Base-by-base conservation (phyloP, 2,329 filamentous ascomycete genomes). In the Cadophora luteo-olivacea region DNA sequence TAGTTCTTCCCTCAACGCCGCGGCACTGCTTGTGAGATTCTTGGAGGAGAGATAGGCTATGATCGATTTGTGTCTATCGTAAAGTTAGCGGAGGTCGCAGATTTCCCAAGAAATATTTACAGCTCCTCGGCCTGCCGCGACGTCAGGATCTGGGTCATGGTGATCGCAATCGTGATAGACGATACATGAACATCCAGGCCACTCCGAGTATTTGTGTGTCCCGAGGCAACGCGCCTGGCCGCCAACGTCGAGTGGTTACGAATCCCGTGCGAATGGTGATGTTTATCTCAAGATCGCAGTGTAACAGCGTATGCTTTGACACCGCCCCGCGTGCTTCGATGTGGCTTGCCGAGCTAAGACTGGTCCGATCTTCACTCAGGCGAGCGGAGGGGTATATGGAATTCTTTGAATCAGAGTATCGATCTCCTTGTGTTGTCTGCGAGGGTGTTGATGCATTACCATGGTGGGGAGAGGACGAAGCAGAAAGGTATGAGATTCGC, bases 91-190 rank as follows among this genome's bases (percentile, higher is more conserved):
- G 48, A n/a, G 74, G 69, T 67, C 66, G 48, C 64, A 60, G 55
- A 60, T 64, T 66, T 41, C 58, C 61, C 16, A 16, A 60, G 7
- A 58, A 55, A 51, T 70, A 86, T 91, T 81, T 86, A 95, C 92
- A 96, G 89, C 86, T 96, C 93, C 82, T 96, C 93, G 72, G 92
- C 92, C 84, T 97, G 93, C 78, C 91, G 89, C 77, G 86, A 84
- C 70, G 92, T 93, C 82, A 96, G 83, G 80, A 93, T 86, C 78
- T 88, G 87, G 83, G 87, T 91, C 92, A 94, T 94, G 73, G 77
- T 80, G 82, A 72, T 65, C 45, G 67, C 61, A 62, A 68, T 65
- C 62, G 45, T 52, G 48, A 52, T 36, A 38, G 51, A 63, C 55
- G 70, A 75, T 73, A 72, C 75, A 76, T 77, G 72, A 76, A 75